Percentiles rank a stretch among this genome's conserved stretches.
Conservation (phyloP, 2,329 filamentous ascomycete species). For the Trichophaea hybrida region DNA sequence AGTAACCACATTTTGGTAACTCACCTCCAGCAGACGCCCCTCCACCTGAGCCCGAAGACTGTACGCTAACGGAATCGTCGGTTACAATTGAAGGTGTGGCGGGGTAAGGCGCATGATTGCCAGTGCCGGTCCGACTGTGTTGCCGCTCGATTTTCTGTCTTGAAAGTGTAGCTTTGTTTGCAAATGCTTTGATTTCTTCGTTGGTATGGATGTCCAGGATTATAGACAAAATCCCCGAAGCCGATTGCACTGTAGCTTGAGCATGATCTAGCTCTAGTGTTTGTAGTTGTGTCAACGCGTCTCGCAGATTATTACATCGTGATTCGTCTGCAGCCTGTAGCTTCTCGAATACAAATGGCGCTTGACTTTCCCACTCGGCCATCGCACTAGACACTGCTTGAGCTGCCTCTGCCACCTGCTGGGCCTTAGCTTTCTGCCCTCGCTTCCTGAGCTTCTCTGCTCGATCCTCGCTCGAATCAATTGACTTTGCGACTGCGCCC, state of each 20-base stretch:
- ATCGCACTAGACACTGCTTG: slow-evolving; percentile 62
- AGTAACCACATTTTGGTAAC: slow-evolving; percentile 4
- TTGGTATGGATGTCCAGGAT: slow-evolving; percentile 76
- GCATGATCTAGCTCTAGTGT: slow-evolving; percentile 84
- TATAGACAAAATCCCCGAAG: slow-evolving; percentile 65
- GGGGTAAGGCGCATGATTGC: slow-evolving; percentile 25
- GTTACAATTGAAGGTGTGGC: slow-evolving; percentile 31
- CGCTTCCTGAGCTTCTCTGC: slow-evolving; percentile 72
- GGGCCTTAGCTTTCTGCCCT: slow-evolving; percentile 58
- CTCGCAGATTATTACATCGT: slow-evolving; percentile 75
- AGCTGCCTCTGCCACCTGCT: slow-evolving; percentile 62
- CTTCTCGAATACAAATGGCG: slow-evolving; percentile 86
- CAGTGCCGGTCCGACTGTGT: slow-evolving; percentile 28
- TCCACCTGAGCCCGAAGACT: slow-evolving; percentile 37
- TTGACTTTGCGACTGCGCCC: slow-evolving; percentile 61
- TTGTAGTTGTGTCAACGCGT: slow-evolving; percentile 80
- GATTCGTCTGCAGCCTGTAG: slow-evolving; percentile 83
- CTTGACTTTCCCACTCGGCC: slow-evolving; percentile 83
- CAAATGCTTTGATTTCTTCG: slow-evolving; percentile 70
- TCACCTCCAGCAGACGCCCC: slow-evolving; percentile 17
- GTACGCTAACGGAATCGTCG: slow-evolving; percentile 43
- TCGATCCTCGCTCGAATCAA: slow-evolving; percentile 72
- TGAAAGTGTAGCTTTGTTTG: slow-evolving; percentile 33
- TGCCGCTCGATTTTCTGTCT: slow-evolving; percentile 28
- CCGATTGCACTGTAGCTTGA: slow-evolving; percentile 56